These are phyloP conservation scores for Athelia sp. DNA, from an alignment of 1,284 basidiomycete species.

Conservation along the genomic window DNA sequence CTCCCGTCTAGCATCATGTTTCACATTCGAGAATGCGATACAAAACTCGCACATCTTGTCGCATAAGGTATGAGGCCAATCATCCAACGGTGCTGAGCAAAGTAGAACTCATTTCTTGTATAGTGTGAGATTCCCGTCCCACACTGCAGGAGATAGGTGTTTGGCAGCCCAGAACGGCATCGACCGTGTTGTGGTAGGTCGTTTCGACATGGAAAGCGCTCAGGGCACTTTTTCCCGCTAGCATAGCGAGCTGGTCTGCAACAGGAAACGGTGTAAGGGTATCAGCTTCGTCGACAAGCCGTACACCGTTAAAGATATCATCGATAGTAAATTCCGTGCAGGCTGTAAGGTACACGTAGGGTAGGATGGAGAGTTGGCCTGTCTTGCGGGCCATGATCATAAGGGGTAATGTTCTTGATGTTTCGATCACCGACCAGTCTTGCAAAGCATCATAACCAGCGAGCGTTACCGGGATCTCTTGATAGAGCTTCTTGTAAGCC, in stretches of 20 bases:
- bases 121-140: no score
- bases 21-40: conserved; percentile 24
- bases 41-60: conserved; percentile 31
- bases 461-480: conserved; percentile 32
- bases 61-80: neutral
- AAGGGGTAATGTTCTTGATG: neutral
- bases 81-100: neutral
- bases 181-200: no score
- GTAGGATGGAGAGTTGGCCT: neutral
- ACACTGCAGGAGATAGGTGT: no score
- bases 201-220: no score
- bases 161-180: no score
- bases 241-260: no score
- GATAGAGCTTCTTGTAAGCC: conserved; percentile 29
- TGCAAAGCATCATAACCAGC: neutral
- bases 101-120: no score
- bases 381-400: neutral
- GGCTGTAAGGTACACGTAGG: neutral
- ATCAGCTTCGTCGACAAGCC: neutral
- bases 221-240: no score
- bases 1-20: conserved; percentile 31
- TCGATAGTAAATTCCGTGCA: neutral
- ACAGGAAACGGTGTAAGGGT: neutral
- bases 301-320: neutral
- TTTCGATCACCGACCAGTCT: neutral